phyloP scores from a whole-genome alignment of 345 rosid genomes.

The Aegle marmelos region DNA sequence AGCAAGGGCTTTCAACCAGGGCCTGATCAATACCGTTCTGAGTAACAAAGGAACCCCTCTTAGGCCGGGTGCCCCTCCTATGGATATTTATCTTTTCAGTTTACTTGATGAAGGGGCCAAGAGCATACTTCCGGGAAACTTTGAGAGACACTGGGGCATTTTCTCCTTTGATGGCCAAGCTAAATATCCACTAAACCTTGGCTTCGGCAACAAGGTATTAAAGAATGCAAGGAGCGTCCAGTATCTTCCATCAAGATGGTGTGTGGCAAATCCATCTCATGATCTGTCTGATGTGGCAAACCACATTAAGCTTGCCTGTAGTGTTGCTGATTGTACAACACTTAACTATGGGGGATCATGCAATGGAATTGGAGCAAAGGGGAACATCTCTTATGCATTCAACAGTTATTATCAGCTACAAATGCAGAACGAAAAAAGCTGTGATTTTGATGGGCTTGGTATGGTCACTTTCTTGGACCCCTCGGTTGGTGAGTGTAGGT shows the following conservation, averaged over 20 bases:
- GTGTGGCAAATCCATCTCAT: slow-evolving; percentile 72
- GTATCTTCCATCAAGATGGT: slow-evolving; percentile 94
- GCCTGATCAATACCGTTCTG: slow-evolving; percentile 64
- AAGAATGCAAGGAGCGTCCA: slow-evolving; percentile 68
- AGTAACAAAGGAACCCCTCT: slow-evolving; percentile 87
- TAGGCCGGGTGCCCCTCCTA: slow-evolving; percentile 72
- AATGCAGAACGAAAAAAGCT: slow-evolving; percentile 75
- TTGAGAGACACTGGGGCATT: slow-evolving; percentile 97
- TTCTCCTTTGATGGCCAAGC: slow-evolving; percentile 98
- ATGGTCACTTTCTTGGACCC: slow-evolving; percentile 85
- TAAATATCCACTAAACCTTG: slow-evolving; percentile 76
- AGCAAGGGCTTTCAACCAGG: slow-evolving; percentile 87
- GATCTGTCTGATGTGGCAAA: slow-evolving; percentile 63
- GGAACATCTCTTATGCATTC: slow-evolving; percentile 86
- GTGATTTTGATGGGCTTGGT: slow-evolving; percentile 89
- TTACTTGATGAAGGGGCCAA: slow-evolving; percentile 93
- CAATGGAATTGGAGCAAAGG: slow-evolving; percentile 77
- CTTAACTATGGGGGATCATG: slow-evolving; percentile 87
- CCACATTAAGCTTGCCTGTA: slow-evolving; percentile 77
- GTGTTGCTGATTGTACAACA: slow-evolving; percentile 86
- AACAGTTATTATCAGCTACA: slow-evolving; percentile 92
- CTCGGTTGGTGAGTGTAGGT: slow-evolving; percentile 82
- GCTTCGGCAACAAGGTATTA: slow-evolving; percentile 63
- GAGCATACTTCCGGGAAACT: slow-evolving; percentile 75
- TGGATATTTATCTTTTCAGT: slow-evolving; percentile 83